Base-by-base conservation (phyloP, 2,329 filamentous ascomycete species). In the Colletotrichum lentis region DNA sequence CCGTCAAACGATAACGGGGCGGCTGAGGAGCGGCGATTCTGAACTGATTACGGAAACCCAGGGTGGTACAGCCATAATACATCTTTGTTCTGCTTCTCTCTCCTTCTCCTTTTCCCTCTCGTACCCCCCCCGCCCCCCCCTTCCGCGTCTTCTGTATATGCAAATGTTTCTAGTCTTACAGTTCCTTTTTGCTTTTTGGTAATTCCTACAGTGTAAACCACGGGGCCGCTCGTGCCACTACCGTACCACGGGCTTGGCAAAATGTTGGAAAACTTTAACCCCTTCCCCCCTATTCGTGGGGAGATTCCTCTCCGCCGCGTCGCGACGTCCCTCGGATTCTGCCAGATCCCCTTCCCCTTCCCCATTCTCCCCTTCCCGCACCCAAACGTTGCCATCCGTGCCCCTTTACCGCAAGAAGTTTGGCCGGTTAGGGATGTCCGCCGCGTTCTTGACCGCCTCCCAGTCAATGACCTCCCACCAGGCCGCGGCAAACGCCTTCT, bases 381-480 rank as follows among this genome's bases (percentile, higher is more conserved):
- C 8, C 8, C 31, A 10, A 10, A 35, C n/a, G 5, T 24, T 16
- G 31, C 31, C 5, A 1, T 35, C 24, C 7, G 1, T 10, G 16
- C 22, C 43, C 5, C 41, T 56, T 60, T 58, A 69, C 47, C 27
- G 44, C 43, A 53, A 22, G 22, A 67, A 67, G 41, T 27, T 35
- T 31, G 64, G 70, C 52, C 64, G 60, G 31, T 16, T 27, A 18
- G 61, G 61, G 27, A 71, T 65, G 37, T 46, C 41, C 31, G 70
- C 70, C 37, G 64, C 35, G n/a, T 81, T 76, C 41, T 84, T 82
- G 57, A 97, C 94, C 69, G 86, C 83, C 57, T 89, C 81, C 96
- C 96, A 99, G 80, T 99, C 88, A 72, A 99, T 90, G 61, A 83
- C 84, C 58, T 92, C 81, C 96, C 96, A 99, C 95, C 95, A 98